Base-by-base conservation (phyloP, 1,139 yeast genomes). In the Geotrichum klebahnii region DNA sequence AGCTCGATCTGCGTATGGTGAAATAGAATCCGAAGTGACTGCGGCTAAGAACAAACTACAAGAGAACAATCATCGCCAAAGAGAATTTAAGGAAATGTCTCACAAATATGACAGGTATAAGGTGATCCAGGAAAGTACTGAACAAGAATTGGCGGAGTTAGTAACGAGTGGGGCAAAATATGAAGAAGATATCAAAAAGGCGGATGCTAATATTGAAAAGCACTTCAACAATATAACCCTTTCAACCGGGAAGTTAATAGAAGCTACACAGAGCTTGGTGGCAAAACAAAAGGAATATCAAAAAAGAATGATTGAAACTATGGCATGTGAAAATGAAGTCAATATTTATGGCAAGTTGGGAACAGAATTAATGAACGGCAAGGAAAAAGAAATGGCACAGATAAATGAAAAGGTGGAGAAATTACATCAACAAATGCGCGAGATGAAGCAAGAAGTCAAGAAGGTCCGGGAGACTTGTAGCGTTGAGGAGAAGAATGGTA, bases 351-450 rank as follows among this genome's bases (percentile, higher is more conserved):
- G 33, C 10, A 19, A 29, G 12, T 37, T 57, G 6, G 41, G 54
- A 6, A 44, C 17, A 4, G 41, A 40, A 17, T 57, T 55, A 3
- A 53, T 55, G 46, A 57, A 56, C 26, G 59, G 60, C 12, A 28
- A 58, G 12, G 54, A 55, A 31, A 44, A 44, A 10, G 57, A 60
- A 38, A 33, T 61, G 3, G 53, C 52, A 1, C 56, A 52, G 4
- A 17, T 61, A 3, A 48, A 56, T 16, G 51, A 48, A 1, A 56
- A 61, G 35, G 53, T 55, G 3, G 50, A 57, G 2, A 48, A 53
- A 6, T 35, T 61, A 4, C 50, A 57, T 2, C 44, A 49, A 2
- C 51, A 59, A 34, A 50, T 59, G 4, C 58, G 56, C 12, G 47
- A 40, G 28, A 44, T 56, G 31, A 56, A 54, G 24, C 44, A 44